Percentiles rank a stretch among this genome's conserved stretches.
These are phyloP conservation scores for Penicillium malachiteum DNA, from an alignment of 495 filamentous ascomycete species.

Conservation along the genomic window DNA sequence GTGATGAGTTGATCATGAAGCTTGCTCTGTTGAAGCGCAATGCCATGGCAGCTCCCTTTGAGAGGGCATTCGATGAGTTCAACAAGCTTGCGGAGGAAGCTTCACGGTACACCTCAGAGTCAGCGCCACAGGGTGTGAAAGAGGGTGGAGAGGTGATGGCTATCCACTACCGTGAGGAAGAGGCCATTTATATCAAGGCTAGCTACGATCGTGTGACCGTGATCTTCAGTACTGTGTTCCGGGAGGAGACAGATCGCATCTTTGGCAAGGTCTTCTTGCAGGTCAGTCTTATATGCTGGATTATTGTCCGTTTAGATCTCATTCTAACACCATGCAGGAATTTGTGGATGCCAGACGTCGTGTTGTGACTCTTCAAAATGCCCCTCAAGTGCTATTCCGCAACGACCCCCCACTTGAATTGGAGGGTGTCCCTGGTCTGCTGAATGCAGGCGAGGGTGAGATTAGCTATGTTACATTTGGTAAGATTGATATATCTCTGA, in stretches of 20 bases:
- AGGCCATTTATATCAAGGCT: constrained; percentile 99
- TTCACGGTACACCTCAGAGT: constrained; percentile 84
- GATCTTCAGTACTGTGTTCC: constrained; percentile 97
- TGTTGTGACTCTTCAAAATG: constrained; percentile 83
- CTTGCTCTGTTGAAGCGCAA: constrained; percentile 92
- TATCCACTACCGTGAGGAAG: constrained; percentile 96
- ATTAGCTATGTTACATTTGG: constrained; percentile 98
- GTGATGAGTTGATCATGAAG: constrained; percentile 80
- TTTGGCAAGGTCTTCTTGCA: constrained; percentile 95
- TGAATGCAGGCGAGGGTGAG: constrained; percentile 67
- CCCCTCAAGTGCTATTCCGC: constrained; percentile 95
- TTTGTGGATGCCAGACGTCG: constrained; percentile 94
- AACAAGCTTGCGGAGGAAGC: constrained; percentile 80
- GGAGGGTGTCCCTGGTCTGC: constrained; percentile 78
- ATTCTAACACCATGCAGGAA: constrained; percentile 53
- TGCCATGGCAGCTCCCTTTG: constrained; percentile 96
- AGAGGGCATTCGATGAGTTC: constrained; percentile 92
- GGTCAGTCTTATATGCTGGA: constrained; percentile 23
- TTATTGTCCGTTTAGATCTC: not conserved
- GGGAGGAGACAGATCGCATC: constrained; percentile 94
- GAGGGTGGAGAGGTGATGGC: constrained; percentile 94
- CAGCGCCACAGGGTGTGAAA: constrained; percentile 80
- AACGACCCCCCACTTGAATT: constrained; percentile 94
- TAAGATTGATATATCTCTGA: constrained; percentile 31
- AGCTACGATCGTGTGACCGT: constrained; percentile 96